Base-by-base conservation (phyloP, 768 basidiomycete species). In the Mrakia frigida region DNA sequence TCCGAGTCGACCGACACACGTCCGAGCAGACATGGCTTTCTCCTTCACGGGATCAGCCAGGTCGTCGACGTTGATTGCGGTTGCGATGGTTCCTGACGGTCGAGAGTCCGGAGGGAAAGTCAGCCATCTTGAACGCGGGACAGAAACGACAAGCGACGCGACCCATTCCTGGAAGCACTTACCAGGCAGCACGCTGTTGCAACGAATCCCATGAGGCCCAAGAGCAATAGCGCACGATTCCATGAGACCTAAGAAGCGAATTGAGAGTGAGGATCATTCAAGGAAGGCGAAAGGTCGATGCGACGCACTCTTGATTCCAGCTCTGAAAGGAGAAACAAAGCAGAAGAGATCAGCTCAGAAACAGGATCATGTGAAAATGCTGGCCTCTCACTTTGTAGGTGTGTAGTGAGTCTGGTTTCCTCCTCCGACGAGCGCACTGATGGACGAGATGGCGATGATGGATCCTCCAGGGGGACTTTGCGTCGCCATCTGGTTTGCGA, bases 41-140 rank as follows among this genome's bases (percentile, higher is more conserved):
- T 89, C 85, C 82, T 91, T 92, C 61, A 80, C 82, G 2, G 82
- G 81, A 79, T 90, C 86, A 18, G 88, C 81, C 43, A 92, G 86
- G 82, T 92, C 90, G 77, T 90, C 90, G 79, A 88, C 88, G 84
- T 92, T 92, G 83, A 91, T 91, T 79, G 89, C 87, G 28, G 91
- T 92, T 59, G 87, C 89, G 79, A 92, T 90, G 2, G 91, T 91
- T 13, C 83, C 46, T 50, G 46, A 18, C 2, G 46, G 21, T 14
- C 9, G 43, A 46, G 11, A 9, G 43, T 46, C 6, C 9, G 43
- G 16, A 14, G 13, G 16, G 43, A 46, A 18, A 43, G 46, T 50
- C 46, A 50, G 16, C 18, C 2, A 2, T 2, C 46, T 18, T 14
- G 43, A 43, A 43, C 11, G 16, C 11, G 43, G 46, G 46, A 21